Conservation (phyloP, 202 grass and related monocot species). For the Setaria viridis region DNA sequence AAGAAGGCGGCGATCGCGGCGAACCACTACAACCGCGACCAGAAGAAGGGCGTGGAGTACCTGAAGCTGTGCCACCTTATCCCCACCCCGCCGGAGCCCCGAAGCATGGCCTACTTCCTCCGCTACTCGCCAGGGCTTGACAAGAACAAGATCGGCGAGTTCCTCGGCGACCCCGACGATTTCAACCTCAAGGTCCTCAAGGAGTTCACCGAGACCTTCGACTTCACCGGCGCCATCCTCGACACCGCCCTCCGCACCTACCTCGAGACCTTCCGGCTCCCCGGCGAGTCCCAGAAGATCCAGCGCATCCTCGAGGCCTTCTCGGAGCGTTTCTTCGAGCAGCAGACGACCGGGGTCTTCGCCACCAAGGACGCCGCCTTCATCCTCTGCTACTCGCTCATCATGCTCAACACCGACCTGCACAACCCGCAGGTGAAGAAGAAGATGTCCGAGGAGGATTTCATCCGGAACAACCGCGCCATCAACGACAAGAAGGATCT, state of each 20-base stretch:
- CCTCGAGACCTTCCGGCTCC: conserved; percentile 89
- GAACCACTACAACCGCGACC: conserved; percentile 91
- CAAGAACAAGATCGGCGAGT: conserved; percentile 89
- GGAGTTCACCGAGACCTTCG: conserved; percentile 86
- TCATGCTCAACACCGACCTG: conserved; percentile 98
- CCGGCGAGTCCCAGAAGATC: conserved; percentile 98
- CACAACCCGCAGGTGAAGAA: conserved; percentile 99
- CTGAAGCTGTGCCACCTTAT: conserved; percentile 75
- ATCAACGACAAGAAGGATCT: conserved; percentile 84
- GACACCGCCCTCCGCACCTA: conserved; percentile 78
- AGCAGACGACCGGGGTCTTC: conserved; percentile 70
- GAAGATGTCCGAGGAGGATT: conserved; percentile 97
- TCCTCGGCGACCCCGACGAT: conserved; percentile 83
- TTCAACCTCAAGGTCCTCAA: conserved; percentile 73
- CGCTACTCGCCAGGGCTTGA: conserved; percentile 79
- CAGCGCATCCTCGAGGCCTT: conserved; percentile 85
- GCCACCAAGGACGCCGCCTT: conserved; percentile 82
- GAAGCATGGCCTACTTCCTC: conserved; percentile 88
- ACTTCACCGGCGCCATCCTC: conserved; percentile 74
- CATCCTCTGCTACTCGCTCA: conserved; percentile 92
- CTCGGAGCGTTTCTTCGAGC: conserved; percentile 83
- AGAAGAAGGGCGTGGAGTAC: conserved; percentile 93
- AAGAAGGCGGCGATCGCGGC: conserved; percentile 83
- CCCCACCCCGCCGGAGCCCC: conserved; percentile 64
- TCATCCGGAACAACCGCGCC: conserved; percentile 91